Evolutionary conservation across 164 flowering plant genomes (phyloP).

Genomic region (Nymphaea thermarum): DNA sequence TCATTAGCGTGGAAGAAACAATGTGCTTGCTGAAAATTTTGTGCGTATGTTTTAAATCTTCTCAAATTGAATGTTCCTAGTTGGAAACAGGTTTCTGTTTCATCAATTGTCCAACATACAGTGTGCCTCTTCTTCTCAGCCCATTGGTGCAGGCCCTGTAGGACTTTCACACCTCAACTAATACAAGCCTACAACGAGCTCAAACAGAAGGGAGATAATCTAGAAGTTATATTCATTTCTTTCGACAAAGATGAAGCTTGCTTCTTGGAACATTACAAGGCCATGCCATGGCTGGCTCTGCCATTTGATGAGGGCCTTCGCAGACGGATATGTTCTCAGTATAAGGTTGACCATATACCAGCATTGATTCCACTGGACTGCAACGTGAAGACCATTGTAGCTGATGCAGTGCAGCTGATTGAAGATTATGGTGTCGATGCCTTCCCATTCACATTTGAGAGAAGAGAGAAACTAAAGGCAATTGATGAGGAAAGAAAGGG

Average conservation of each 20-base stretch:
- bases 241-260: constrained; percentile 31
- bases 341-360: constrained; percentile 28
- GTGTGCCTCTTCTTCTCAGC: constrained; percentile 49
- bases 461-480: constrained; percentile 30
- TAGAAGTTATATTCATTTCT: constrained; percentile 41
- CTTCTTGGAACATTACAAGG: constrained; percentile 29
- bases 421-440: constrained; percentile 49
- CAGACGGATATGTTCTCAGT: constrained; percentile 15
- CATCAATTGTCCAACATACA: constrained; percentile 24
- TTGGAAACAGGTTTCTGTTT: constrained; percentile 24
- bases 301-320: constrained; percentile 24
- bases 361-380: constrained; percentile 23
- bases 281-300: constrained; percentile 55
- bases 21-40: not conserved
- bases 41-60: not conserved
- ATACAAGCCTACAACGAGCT: constrained; percentile 29
- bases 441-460: constrained; percentile 36
- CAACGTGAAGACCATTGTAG: constrained; percentile 15
- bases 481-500: constrained; percentile 26
- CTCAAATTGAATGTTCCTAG: not conserved
- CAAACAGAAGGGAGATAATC: constrained; percentile 13
- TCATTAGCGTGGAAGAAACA: too few relatives aligned
- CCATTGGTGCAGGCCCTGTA: constrained; percentile 59
- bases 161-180: constrained; percentile 28
- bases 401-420: constrained; percentile 25